Percentiles rank a stretch among this genome's conserved stretches.
Conservation (phyloP, 192 early-diverging fungal species). For the Backusella tarrabulga region DNA sequence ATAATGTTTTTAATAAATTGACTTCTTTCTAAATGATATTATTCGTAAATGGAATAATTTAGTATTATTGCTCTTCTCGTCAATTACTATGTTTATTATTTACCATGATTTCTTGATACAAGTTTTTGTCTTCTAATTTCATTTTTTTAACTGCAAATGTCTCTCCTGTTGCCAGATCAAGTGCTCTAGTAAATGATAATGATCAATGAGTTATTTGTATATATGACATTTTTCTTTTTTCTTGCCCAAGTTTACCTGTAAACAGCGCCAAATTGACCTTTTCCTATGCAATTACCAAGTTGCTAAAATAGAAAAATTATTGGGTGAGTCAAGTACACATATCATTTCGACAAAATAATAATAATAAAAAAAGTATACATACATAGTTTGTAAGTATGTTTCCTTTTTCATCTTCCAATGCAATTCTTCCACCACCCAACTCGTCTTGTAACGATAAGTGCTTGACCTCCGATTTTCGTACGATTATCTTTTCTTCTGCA, state of each 20-base stretch:
- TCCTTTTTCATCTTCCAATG: slow-evolving; percentile 1
- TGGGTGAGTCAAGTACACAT: not conserved
- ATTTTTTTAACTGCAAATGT: slow-evolving; percentile 89
- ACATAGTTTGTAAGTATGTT: not conserved
- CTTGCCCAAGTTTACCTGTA: slow-evolving; percentile 50
- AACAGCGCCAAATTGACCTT: slow-evolving; percentile 88
- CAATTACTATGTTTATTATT: not conserved
- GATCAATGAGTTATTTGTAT: not conserved
- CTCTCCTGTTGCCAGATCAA: slow-evolving; percentile 76
- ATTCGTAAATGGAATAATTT: not conserved
- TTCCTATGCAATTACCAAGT: slow-evolving; percentile 85
- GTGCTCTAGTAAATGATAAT: slow-evolving; percentile 46
- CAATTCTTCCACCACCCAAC: not conserved
- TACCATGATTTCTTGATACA: slow-evolving; percentile 72
- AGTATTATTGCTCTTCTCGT: not conserved
- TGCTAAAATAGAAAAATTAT: slow-evolving; percentile 40
- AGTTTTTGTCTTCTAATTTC: slow-evolving; percentile 65
- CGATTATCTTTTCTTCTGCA: not conserved
- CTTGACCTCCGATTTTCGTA: not conserved
- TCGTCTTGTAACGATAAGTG: not conserved
- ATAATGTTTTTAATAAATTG: slow-evolving; percentile 76
- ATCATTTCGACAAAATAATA: not conserved
- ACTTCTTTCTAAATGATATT: slow-evolving; percentile 62
- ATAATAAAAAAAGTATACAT: not conserved
- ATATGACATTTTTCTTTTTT: not conserved